Evolutionary conservation across 108 stramenopile species (phyloP).

Genomic region (Skeletonema marinoi): DNA sequence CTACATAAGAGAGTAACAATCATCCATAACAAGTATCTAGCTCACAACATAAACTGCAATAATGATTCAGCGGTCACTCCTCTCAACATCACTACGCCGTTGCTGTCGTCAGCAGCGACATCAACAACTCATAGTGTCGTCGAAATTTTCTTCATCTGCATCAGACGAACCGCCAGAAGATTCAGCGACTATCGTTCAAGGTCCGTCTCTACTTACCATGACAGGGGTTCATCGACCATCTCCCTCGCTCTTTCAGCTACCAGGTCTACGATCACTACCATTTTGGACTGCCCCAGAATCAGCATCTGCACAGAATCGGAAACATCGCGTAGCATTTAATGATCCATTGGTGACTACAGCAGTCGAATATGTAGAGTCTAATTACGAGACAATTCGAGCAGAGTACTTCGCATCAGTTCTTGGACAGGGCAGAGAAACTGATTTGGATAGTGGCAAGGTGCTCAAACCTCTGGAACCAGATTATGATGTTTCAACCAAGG

Average conservation of each 20-base stretch:
- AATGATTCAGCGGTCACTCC: background rate
- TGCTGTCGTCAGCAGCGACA: background rate
- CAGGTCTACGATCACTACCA: conserved; percentile 71
- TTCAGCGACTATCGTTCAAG: conserved; percentile 68
- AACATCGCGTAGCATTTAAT: conserved; percentile 70
- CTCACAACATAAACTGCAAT: background rate
- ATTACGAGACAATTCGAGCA: conserved; percentile 56
- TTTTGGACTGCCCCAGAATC: conserved; percentile 62
- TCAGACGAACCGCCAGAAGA: conserved; percentile 7
- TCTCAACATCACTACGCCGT: background rate
- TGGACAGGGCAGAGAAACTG: conserved; percentile 23
- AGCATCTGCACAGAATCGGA: conserved; percentile 1
- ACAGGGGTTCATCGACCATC: conserved; percentile 74
- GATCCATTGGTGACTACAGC: conserved; percentile 68
- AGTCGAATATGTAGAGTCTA: conserved; percentile 67
- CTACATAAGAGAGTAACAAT: too few species aligned
- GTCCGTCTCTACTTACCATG: conserved; percentile 69
- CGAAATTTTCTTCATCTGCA: background rate
- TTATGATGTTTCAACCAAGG: conserved; percentile 57
- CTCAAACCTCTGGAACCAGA: conserved; percentile 55
- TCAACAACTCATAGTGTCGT: background rate
- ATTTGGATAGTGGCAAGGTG: conserved; percentile 6
- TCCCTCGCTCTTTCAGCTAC: conserved; percentile 78
- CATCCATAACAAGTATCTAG: too few species aligned
- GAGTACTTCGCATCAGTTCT: conserved; percentile 70